Evolutionary conservation across 768 basidiomycete species (phyloP).

Genomic region (Boletus subparvulus): DNA sequence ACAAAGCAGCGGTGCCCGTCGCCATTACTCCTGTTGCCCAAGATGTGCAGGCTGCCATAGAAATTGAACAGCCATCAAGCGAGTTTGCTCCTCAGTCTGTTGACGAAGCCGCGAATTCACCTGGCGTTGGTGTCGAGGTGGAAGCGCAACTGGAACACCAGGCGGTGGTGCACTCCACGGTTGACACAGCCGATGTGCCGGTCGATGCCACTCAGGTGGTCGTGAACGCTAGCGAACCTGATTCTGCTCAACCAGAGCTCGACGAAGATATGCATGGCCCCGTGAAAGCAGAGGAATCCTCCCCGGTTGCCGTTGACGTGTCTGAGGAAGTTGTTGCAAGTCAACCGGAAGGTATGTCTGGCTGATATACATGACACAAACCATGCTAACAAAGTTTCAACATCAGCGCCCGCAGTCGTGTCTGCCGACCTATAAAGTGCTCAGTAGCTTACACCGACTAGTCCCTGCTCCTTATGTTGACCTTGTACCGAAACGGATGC

Average conservation of each 20-base stretch:
- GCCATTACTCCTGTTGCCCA: not conserved
- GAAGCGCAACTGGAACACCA: not conserved
- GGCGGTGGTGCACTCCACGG: not conserved
- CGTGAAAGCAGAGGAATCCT: not conserved
- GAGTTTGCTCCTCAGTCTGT: slow-evolving; percentile 10
- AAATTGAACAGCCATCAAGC: not conserved
- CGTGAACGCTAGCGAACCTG: not conserved
- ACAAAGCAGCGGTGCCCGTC: not conserved
- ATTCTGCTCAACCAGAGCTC: not conserved
- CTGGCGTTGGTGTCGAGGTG: not conserved
- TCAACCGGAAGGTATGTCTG: slow-evolving; percentile 1
- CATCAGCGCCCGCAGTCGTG: not conserved
- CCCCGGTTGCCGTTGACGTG: not conserved
- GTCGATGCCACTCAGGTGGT: not conserved
- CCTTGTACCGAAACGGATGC: not conserved
- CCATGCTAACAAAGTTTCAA: not conserved
- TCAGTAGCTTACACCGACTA: not conserved
- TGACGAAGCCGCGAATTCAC: not conserved
- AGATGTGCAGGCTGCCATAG: slow-evolving; percentile 1
- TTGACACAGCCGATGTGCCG: not conserved
- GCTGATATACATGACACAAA: not conserved
- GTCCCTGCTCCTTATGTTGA: not conserved
- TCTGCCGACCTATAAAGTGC: slow-evolving; percentile 1
- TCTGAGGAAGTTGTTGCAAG: not conserved
- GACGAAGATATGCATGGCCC: not conserved